Evolutionary conservation across 2,329 filamentous ascomycete species (phyloP), one percentile per base, ranked within the genome.

Genomic region (Thermothelomyces thermophilus): DNA sequence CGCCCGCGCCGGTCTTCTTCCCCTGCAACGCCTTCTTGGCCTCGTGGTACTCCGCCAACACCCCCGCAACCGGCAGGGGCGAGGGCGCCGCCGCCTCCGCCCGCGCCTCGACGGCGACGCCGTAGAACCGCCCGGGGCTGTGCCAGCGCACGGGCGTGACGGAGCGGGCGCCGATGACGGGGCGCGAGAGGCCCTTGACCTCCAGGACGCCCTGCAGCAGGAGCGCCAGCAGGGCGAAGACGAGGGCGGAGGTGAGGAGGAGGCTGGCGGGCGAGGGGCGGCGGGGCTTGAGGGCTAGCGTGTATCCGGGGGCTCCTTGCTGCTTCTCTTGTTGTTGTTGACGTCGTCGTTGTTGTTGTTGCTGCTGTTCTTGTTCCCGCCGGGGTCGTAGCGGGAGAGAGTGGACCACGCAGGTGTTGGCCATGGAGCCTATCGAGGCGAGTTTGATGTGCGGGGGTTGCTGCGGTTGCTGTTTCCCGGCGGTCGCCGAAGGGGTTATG

Each of bases 381-480:
- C 72, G 67, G 43, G 69, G 52, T 35, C 69, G 60, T 53, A 95
- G 76, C 0, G 87, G 83, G 55, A 95, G 82, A 34, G 81, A 85
- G 66, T 95, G 87, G 22, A 95, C 83, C 26, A 86, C 81, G 35
- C 90, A 80, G 0, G 83, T 87, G 64, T 90, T 90, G 53, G 82
- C 84, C 59, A 94, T 82, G 42, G 86, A 89, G 35, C 60, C 58
- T 37, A 88, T 85, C 41, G 86, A 90, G 26, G 87, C 90, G 3
- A 95, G 78, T 60, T 87, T 87, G 58, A 94, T 71, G 61, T 80
- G 80, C 59, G 83, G 77, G 14, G 79, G 70, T 54, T 76, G 71
- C n/a, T 77, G 65, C 44, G 70, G 34, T 36, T 44, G 31, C 20
- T 37, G 44, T 13, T 0, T 47, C 3, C 10, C 37, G 39, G 17